Conservation (phyloP, 108 stramenopile genomes). For the Cyclotella atomus region DNA sequence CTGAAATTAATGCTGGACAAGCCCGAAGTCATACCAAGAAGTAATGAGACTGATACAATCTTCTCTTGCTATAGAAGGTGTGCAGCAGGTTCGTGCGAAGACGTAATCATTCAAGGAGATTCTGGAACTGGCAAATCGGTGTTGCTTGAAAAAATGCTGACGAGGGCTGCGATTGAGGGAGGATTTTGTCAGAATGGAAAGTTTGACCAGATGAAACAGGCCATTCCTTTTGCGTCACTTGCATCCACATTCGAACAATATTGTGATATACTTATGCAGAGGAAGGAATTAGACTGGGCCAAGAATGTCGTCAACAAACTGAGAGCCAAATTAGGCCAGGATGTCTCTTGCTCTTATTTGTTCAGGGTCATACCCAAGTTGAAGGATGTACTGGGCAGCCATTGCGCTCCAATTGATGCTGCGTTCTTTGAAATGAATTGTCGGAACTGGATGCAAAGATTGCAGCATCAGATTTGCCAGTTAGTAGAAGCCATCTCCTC, state of each 20-base stretch:
- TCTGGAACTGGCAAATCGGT: background rate
- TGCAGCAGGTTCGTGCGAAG: background rate
- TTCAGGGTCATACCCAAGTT: background rate
- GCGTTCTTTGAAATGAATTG: background rate
- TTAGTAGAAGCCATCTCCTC: slow-evolving; percentile 12
- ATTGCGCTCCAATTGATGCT: background rate
- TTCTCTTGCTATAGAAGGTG: background rate
- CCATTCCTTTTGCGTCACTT: slow-evolving; percentile 7
- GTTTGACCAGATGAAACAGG: slow-evolving; percentile 15
- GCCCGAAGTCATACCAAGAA: slow-evolving; percentile 20
- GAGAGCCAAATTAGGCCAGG: background rate
- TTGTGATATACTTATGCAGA: background rate
- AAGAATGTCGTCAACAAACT: background rate
- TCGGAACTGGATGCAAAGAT: slow-evolving; percentile 3
- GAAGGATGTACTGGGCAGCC: background rate
- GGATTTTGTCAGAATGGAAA: slow-evolving; percentile 16
- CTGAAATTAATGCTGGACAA: slow-evolving; percentile 14
- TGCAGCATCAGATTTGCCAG: slow-evolving; percentile 12
- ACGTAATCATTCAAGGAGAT: background rate
- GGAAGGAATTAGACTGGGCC: background rate
- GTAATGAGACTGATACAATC: slow-evolving; percentile 5
- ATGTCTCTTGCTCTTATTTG: background rate
- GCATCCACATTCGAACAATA: slow-evolving; percentile 9
- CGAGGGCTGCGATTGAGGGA: background rate
- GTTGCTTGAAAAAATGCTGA: background rate